phyloP scores from a whole-genome alignment of 441 rosid species.

The Gossypium gossypioides region DNA sequence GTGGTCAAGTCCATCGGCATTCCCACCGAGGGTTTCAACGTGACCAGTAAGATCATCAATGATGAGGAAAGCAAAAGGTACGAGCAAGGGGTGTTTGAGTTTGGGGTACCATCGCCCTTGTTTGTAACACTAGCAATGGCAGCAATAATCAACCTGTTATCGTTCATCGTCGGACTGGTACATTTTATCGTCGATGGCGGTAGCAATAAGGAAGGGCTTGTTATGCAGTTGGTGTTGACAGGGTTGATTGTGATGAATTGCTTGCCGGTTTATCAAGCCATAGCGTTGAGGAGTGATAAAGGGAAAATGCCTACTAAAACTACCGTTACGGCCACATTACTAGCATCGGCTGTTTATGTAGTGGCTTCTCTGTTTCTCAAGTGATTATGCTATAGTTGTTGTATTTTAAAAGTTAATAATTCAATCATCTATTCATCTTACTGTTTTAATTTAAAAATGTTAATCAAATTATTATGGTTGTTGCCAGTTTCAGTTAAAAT shows the following conservation, averaged over 20 bases:
- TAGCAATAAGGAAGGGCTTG: constrained; percentile 12
- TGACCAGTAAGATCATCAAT: constrained; percentile 39
- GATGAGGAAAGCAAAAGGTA: constrained; percentile 40
- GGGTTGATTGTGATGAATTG: constrained; percentile 31
- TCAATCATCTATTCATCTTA: no score
- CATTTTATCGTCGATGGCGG: constrained; percentile 3
- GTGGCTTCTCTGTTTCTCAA: constrained; percentile 15
- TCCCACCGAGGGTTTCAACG: constrained; percentile 30
- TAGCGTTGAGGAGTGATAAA: constrained; percentile 32
- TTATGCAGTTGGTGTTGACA: constrained; percentile 25
- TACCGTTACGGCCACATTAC: constrained; percentile 13
- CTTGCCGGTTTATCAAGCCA: constrained; percentile 46
- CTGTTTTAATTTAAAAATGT: no score
- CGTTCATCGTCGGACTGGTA: constrained; percentile 22
- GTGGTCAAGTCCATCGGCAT: constrained; percentile 33
- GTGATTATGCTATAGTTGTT: neutral
- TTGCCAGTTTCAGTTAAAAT: no score
- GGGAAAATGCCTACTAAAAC: constrained; percentile 36
- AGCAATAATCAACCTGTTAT: constrained; percentile 31
- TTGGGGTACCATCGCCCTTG: constrained; percentile 38
- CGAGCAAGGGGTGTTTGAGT: constrained; percentile 39
- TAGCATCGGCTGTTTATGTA: constrained; percentile 22
- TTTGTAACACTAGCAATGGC: constrained; percentile 29
- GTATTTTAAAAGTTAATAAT: no score
- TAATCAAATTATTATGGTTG: no score